Evolutionary conservation across 202 grass and related monocot genomes (phyloP).

Genomic region (Bolboschoenoplectus hybrid): DNA sequence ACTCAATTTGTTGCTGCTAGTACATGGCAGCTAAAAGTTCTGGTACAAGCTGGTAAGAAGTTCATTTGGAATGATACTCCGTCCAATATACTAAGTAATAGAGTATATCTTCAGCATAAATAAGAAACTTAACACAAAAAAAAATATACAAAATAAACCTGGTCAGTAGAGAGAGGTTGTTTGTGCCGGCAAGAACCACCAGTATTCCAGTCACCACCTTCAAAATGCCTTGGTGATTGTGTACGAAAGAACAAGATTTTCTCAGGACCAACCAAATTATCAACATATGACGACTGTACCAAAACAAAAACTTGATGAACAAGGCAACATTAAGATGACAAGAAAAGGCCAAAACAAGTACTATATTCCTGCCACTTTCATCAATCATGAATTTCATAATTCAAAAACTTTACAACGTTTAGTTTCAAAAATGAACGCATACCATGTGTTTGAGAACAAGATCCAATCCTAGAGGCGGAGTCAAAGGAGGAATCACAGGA

Average conservation of each 20-base stretch:
- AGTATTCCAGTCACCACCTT: conserved; percentile 93
- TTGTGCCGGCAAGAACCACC: conserved; percentile 68
- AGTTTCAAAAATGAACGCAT: conserved; percentile 16
- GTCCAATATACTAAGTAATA: neutral
- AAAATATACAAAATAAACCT: conserved; percentile 44
- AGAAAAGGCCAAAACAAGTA: neutral
- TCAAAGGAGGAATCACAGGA: conserved; percentile 69
- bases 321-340: neutral
- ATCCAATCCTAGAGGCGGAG: conserved; percentile 66
- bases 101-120: neutral
- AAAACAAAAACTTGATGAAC: conserved; percentile 18
- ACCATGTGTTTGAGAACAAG: conserved; percentile 84
- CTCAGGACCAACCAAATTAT: conserved; percentile 48
- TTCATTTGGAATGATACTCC: neutral
- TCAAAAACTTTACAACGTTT: neutral
- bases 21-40: neutral
- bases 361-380: neutral
- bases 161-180: conserved; percentile 50
- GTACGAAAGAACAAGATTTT: conserved; percentile 74
- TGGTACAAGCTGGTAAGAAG: neutral
- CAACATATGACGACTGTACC: conserved; percentile 54
- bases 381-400: neutral
- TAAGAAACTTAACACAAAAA: neutral
- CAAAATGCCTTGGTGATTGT: conserved; percentile 95
- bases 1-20: neutral